These are phyloP conservation scores for Trichoderma brevicompactum DNA, from an alignment of 2,329 filamentous ascomycete genomes.

Conservation along the genomic window DNA sequence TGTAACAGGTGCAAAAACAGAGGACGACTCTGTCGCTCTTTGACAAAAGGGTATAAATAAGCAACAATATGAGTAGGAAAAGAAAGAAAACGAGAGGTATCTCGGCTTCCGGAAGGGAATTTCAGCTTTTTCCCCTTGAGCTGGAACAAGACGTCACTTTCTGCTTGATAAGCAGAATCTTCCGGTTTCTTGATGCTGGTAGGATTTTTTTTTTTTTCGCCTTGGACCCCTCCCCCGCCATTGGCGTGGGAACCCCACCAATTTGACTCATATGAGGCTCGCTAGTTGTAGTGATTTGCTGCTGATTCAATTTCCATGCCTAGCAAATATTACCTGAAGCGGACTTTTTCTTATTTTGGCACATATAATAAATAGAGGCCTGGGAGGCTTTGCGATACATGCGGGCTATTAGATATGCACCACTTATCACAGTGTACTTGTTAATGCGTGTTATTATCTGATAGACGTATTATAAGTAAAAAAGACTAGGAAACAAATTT, in stretches of 20 bases:
- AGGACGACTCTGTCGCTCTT: background rate
- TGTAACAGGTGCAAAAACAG: background rate
- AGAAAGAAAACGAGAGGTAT: background rate
- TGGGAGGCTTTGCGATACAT: no score
- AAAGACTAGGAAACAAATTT: background rate
- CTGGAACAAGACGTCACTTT: slow-evolving; percentile 26
- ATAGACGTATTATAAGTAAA: background rate
- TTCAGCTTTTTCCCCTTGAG: background rate
- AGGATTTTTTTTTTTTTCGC: slow-evolving; percentile 26
- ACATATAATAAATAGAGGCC: no score
- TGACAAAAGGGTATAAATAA: background rate
- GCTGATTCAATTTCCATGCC: background rate
- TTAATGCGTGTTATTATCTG: background rate
- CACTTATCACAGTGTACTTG: no score
- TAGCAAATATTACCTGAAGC: no score
- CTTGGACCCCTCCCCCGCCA: slow-evolving; percentile 30
- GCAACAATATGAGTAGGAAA: background rate
- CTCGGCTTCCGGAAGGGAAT: background rate
- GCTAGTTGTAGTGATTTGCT: background rate
- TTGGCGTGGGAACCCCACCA: slow-evolving; percentile 14
- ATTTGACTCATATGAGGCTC: background rate
- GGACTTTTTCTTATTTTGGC: no score
- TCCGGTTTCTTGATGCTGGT: slow-evolving; percentile 25
- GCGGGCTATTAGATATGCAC: no score
- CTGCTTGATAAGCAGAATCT: slow-evolving; percentile 32